Evolutionary conservation across 208 protist genomes (phyloP).

Genomic region (Trypanosoma brucei): DNA sequence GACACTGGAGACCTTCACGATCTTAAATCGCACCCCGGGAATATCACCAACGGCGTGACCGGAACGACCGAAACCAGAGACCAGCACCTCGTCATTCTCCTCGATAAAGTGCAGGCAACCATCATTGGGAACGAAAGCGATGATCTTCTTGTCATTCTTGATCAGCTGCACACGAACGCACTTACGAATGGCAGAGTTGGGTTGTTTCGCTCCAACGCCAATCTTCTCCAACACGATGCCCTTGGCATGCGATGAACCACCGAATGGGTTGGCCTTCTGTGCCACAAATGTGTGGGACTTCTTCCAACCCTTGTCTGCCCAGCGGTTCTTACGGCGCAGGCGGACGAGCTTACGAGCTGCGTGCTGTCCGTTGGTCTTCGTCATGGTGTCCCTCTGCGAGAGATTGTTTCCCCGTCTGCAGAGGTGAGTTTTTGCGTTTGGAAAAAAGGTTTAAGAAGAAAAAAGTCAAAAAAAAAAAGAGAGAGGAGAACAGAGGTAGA

Average conservation of each 20-base stretch:
- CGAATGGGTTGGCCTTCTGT: conserved; percentile 97
- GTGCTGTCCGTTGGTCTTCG: conserved; percentile 97
- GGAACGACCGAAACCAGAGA: conserved; percentile 98
- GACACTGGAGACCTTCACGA: conserved; percentile 99
- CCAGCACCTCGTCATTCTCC: conserved; percentile 99
- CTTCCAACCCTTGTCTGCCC: conserved; percentile 98
- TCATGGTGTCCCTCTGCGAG: conserved; percentile 38
- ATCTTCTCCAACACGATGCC: conserved; percentile 99
- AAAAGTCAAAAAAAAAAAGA: not conserved
- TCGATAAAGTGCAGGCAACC: conserved; percentile 99
- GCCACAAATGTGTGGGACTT: conserved; percentile 94
- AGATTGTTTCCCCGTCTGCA: conserved; percentile 9
- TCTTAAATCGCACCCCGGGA: conserved; percentile 99
- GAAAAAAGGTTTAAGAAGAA: conserved; percentile 4
- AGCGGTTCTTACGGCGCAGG: conserved; percentile 92
- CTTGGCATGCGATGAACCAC: conserved; percentile 98
- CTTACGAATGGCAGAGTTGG: conserved; percentile 99
- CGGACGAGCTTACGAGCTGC: conserved; percentile 96
- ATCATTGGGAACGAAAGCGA: conserved; percentile 99
- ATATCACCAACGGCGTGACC: conserved; percentile 99
- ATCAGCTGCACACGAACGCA: conserved; percentile 99
- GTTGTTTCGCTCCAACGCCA: conserved; percentile 99
- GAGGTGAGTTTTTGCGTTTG: not conserved
- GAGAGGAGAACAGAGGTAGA: not conserved
- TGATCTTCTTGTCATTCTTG: conserved; percentile 99